Conservation (phyloP, 2,329 filamentous ascomycete genomes). For the Calonectria hongkongensis region DNA sequence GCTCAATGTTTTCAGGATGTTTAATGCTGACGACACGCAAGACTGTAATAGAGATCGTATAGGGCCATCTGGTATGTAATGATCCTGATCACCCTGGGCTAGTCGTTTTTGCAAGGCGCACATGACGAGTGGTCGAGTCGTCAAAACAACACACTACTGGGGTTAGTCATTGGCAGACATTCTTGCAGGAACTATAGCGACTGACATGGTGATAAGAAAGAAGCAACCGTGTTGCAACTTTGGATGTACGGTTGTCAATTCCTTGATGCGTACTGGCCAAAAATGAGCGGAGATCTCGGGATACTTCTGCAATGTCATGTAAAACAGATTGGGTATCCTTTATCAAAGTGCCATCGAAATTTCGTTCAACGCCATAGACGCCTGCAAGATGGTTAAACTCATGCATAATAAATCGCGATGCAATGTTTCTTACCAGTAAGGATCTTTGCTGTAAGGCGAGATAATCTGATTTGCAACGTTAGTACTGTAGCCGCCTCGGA, state of each 20-base stretch:
- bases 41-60: constrained; percentile 25
- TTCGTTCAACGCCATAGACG: constrained; percentile 30
- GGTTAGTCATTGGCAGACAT: background rate
- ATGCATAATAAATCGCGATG: background rate
- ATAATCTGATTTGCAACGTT: constrained; percentile 23
- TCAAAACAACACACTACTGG: constrained; percentile 26
- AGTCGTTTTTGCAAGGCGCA: constrained; percentile 10
- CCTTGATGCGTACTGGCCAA: constrained; percentile 7
- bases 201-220: constrained; percentile 29
- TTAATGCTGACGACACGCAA: constrained; percentile 19
- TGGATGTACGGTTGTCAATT: constrained; percentile 25
- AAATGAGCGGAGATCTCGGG: constrained; percentile 17
- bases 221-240: constrained; percentile 12
- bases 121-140: constrained; percentile 28
- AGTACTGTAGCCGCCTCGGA: background rate
- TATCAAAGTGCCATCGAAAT: constrained; percentile 32
- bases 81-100: background rate
- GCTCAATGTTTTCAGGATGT: constrained; percentile 21
- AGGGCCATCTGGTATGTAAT: constrained; percentile 8
- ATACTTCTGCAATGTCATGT: constrained; percentile 13
- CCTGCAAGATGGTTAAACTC: background rate
- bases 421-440: background rate
- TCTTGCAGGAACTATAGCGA: too few species aligned
- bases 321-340: constrained; percentile 33
- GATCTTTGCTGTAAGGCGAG: constrained; percentile 25